Evolutionary conservation across 108 stramenopile species (phyloP), one percentile per base, ranked within the genome.

Genomic region (Cyclotella choctawhatcheeana): DNA sequence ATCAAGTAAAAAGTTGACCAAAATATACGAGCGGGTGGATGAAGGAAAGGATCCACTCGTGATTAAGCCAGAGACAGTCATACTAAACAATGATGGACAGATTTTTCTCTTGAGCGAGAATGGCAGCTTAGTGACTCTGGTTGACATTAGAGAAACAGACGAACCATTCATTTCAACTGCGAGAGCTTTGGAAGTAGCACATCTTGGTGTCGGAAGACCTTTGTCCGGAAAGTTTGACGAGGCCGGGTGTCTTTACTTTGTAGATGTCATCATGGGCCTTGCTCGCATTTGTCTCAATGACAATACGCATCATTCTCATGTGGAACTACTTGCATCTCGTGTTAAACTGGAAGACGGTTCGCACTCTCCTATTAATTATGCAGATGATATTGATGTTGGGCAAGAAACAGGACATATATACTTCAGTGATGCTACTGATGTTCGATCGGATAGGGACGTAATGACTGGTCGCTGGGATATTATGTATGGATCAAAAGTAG

Each of bases 371-470:
- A 77, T 92, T 10, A 44, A 22, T 0, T 89, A 78, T 65, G 87
- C 84, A 35, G 84, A 92, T 69, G 91, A 89, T 72, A 67, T 89
- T 10, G 72, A 77, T 10, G 67, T 92, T 44, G 87, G 85, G 14
- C 87, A 85, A 16, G 78, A 69, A 32, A 81, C 76, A 10, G 88
- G 88, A 32, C 83, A 79, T 56, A 77, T 92, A 0, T 92, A 92
- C 62, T 92, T 92, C 71, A 77, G 85, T 1, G 91, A 92, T 83
- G 86, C 90, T 33, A 62, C 58, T 48, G 82, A 88, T 61, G 71
- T 85, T 27, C 30, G 58, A 29, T 44, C 77, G 0, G 84, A 84
- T 56, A 58, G 82, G 30, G 66, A 78, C 22, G 48, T 45, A 31
- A 31, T 45, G 27, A 55, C 66, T 37, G 53, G 64, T 60, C 20